These are phyloP conservation scores for Ustilago nuda DNA, from an alignment of 1,284 basidiomycete species.

Conservation along the genomic window DNA sequence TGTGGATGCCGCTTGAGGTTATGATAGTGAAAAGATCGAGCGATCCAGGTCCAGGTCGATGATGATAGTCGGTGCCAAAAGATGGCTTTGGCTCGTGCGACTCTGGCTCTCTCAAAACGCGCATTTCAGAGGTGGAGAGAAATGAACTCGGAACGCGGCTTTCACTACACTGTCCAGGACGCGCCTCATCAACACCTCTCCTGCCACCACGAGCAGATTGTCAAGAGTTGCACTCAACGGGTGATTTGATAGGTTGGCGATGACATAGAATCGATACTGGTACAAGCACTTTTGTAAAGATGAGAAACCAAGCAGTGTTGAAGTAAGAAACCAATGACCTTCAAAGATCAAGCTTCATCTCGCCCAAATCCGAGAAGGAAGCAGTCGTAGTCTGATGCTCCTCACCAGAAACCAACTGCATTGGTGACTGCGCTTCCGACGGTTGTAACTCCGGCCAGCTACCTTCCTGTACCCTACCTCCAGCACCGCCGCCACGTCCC, in stretches of 20 bases:
- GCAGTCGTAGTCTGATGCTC: constrained; percentile 11
- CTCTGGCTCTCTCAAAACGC: neutral
- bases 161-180: neutral
- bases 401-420: constrained; percentile 37
- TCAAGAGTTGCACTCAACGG: neutral
- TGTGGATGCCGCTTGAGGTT: neutral
- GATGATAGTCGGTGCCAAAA: neutral
- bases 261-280: neutral
- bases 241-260: neutral
- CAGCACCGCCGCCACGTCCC: constrained; percentile 11
- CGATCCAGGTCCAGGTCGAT: neutral
- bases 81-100: constrained; percentile 29
- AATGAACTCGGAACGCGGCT: constrained; percentile 5
- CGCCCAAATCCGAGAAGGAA: constrained; percentile 36
- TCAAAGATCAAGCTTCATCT: constrained; percentile 51
- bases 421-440: constrained; percentile 44
- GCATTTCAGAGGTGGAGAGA: constrained; percentile 15
- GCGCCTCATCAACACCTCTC: neutral
- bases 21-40: neutral
- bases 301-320: neutral
- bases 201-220: neutral
- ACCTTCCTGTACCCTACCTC: constrained; percentile 28
- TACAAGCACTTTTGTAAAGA: neutral
- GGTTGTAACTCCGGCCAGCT: constrained; percentile 44
- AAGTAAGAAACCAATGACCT: neutral